Conservation (phyloP, 2,329 filamentous ascomycete species). For the Canariomyces notabilis region DNA sequence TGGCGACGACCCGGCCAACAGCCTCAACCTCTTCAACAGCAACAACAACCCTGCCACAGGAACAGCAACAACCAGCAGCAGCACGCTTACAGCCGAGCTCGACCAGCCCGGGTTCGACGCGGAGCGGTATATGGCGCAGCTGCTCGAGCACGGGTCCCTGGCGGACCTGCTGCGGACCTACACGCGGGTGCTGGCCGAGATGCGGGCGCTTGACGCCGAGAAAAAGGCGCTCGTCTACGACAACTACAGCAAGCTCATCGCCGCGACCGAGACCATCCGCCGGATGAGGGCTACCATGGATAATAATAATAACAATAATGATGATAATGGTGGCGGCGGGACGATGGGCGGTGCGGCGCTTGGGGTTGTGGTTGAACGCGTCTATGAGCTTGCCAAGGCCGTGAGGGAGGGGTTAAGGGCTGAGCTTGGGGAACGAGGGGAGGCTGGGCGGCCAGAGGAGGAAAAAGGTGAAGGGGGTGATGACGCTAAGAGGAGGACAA, state of each 20-base stretch:
- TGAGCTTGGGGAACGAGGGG: conserved; percentile 26
- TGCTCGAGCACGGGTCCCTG: conserved; percentile 59
- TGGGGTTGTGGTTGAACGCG: conserved; percentile 67
- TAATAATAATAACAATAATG: conserved; percentile 63
- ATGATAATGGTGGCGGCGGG: conserved; percentile 65
- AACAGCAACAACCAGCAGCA: conserved; percentile 37
- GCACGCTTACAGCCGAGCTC: conserved; percentile 57
- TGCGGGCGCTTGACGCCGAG: conserved; percentile 86
- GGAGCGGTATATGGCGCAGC: conserved; percentile 58
- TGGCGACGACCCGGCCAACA: conserved; percentile 29
- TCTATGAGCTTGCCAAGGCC: conserved; percentile 57
- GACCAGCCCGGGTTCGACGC: conserved; percentile 70
- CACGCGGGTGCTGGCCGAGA: conserved; percentile 69
- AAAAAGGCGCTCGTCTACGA: conserved; percentile 97
- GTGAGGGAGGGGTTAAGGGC: conserved; percentile 50
- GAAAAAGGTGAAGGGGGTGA: neutral
- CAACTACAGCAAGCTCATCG: conserved; percentile 94
- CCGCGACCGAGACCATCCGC: conserved; percentile 89
- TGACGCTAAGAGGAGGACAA: conserved; percentile 39
- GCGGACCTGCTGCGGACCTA: conserved; percentile 67
- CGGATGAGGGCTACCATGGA: conserved; percentile 79
- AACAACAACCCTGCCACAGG: conserved; percentile 50
- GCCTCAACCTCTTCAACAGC: neutral
- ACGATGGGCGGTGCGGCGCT: conserved; percentile 70
- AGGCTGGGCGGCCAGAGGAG: conserved; percentile 16